Evolutionary conservation across 768 basidiomycete species (phyloP), one percentile per base, ranked within the genome.

Genomic region (Kwoniella sp.): DNA sequence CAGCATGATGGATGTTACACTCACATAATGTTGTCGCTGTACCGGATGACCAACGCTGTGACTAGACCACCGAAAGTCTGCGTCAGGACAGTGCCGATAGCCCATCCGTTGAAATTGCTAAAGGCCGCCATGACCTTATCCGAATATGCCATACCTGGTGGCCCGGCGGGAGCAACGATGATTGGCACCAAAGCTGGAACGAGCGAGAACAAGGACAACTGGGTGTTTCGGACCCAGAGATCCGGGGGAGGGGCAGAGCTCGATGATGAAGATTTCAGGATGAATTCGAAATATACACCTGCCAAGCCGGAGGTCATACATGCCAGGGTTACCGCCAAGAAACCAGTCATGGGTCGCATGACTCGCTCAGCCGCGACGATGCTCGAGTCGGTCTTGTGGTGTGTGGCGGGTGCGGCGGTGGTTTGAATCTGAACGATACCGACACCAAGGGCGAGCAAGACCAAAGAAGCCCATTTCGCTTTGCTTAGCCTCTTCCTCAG

Each of bases 281-380:
- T 92, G 90, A 95, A 93, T 82, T 98, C 95, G 70, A 98, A 98
- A 82, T 98, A 98, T 26, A 97, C 94, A 6, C 94, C 94, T 0
- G 94, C 94, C 49, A 98, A 86, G 25, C 95, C 95, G 0, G 92
- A 95, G 0, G 94, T 96, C 77, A 95, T 87, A 82, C 95, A 98
- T 0, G 95, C 93, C 15, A 88, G 86, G 7, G 86, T 84, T 55
- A 98, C 94, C 1, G 95, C 95, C 52, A 90, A 75, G 81, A 98
- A 94, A 0, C 95, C 95, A 66, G 87, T 91, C 64, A 89, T 77
- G 9, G 88, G 86, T 66, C 88, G 85, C 91, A 96, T 94, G 36
- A 85, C 82, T 68, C 86, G 84, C n/a, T 30, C 57, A 4, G 47
- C 15, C 62, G 58, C 40, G 49, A 37, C 36, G 46, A 69, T 68